Percentiles rank a stretch among this genome's conserved stretches.
phyloP scores from a whole-genome alignment of 768 basidiomycete genomes.

The Auricularia auricula-judae region DNA sequence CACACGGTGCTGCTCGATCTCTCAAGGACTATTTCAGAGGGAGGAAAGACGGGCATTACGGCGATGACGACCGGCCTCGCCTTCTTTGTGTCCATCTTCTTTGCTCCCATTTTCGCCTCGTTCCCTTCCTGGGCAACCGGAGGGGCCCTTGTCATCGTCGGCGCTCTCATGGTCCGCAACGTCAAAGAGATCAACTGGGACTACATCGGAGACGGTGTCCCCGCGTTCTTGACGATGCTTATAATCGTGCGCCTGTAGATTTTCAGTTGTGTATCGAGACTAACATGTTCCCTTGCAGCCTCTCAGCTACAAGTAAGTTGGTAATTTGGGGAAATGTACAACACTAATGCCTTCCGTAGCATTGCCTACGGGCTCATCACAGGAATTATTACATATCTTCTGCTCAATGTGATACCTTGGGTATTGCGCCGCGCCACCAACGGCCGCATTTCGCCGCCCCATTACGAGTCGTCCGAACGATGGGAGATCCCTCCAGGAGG shows the following conservation, averaged over 20 bases:
- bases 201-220: slow-evolving; percentile 78
- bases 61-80: slow-evolving; percentile 60
- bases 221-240: slow-evolving; percentile 73
- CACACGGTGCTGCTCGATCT: too few relatives aligned
- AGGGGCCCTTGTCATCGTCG: slow-evolving; percentile 74
- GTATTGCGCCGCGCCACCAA: slow-evolving; percentile 39
- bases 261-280: slow-evolving; percentile 10
- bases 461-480: slow-evolving; percentile 50
- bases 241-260: slow-evolving; percentile 33
- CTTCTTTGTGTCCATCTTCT: slow-evolving; percentile 81
- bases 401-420: slow-evolving; percentile 64
- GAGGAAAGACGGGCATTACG: slow-evolving; percentile 78
- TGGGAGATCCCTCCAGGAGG: slow-evolving; percentile 67
- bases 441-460: slow-evolving; percentile 55
- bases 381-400: slow-evolving; percentile 56
- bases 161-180: slow-evolving; percentile 83
- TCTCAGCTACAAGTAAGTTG: slow-evolving; percentile 58
- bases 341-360: slow-evolving; percentile 25
- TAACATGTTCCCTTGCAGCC: slow-evolving; percentile 22
- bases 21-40: slow-evolving; percentile 35
- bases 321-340: background rate
- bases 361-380: slow-evolving; percentile 86
- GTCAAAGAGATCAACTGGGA: slow-evolving; percentile 84
- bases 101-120: slow-evolving; percentile 79
- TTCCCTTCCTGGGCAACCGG: slow-evolving; percentile 85